Base-by-base conservation (phyloP, 2,329 filamentous ascomycete genomes). In the Aspergillus calidoustus region DNA sequence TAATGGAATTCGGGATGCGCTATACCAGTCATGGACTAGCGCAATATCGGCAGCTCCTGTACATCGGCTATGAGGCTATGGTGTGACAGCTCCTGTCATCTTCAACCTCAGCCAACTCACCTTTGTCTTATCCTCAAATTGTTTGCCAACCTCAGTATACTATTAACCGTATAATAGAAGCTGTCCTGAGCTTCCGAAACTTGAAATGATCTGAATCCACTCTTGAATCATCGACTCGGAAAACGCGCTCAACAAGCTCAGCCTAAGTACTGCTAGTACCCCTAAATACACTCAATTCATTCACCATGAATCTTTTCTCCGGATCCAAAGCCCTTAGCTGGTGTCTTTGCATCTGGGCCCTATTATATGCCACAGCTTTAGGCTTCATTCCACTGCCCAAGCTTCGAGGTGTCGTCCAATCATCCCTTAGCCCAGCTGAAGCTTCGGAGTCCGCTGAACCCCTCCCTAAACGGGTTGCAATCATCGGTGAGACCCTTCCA, bases 391-490 rank as follows among this genome's bases (percentile, higher is more conserved):
- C 69, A 7, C 43, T 69, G 25, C 60, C 60, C 43, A 63, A 67
- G 57, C 70, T 70, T 22, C 52, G 65, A 57, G 11, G 64, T 59
- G 62, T 66, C n/a, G 61, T 67, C 17, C 71, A 75, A 62, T 65
- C 68, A 41, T 72, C 67, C 22, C 59, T 76, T 43, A 54, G 43
- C 3, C 31, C 54, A 22, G 43, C 50, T 58, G 60, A 68, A 57
- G 51, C 59, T 28, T 30, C 63, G 15, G 54, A 41, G 2, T 31
- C 54, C 19, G 41, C 49, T 58, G 60, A 68, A 57, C 52, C 59
- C 23, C 31, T 63, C 19, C 65, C 72, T 1, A 77, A 73, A 53
- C 67, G 71, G 55, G 72, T 78, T 19, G 76, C 76, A 59, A 63
- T 78, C 49, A 74, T 78, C 54, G 76, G 76, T 77, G 68, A 53